Evolutionary conservation across 148 eudicot genomes (phyloP).

Genomic region (Talinum fruticosum): DNA sequence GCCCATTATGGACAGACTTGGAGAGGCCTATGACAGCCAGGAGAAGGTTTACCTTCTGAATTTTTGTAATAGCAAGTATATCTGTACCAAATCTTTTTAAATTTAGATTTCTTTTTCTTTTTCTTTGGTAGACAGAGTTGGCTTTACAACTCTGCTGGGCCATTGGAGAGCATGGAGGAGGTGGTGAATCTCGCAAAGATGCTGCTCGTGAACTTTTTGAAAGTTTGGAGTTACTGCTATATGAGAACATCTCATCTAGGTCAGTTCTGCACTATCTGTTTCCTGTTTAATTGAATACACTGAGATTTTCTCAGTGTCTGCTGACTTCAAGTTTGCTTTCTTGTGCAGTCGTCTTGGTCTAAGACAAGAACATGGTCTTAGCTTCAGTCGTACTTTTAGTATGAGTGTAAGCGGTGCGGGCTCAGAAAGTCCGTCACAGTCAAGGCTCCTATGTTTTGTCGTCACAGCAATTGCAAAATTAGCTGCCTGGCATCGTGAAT

Average conservation of each 20-base stretch:
- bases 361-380: conserved; percentile 47
- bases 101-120: conserved; percentile 1
- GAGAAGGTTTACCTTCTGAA: conserved; percentile 51
- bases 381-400: conserved; percentile 44
- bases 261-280: conserved; percentile 22
- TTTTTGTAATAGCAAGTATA: conserved; percentile 5
- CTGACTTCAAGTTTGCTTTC: conserved; percentile 27
- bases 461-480: conserved; percentile 96
- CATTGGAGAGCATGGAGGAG: conserved; percentile 98
- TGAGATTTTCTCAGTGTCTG: background rate
- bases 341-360: conserved; percentile 73
- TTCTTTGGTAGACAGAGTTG: conserved; percentile 72
- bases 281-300: background rate
- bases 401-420: conserved; percentile 42
- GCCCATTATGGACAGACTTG: conserved; percentile 91
- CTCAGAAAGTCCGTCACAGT: conserved; percentile 63
- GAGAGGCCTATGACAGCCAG: conserved; percentile 93
- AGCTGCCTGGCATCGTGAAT: conserved; percentile 89
- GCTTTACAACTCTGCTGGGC: conserved; percentile 98
- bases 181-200: conserved; percentile 86
- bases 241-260: conserved; percentile 96
- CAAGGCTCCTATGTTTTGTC: conserved; percentile 93
- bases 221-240: conserved; percentile 86
- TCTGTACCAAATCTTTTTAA: background rate
- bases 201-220: conserved; percentile 97